Evolutionary conservation across 2,329 filamentous ascomycete genomes (phyloP).

Genomic region (Pseudocercospora cruenta): DNA sequence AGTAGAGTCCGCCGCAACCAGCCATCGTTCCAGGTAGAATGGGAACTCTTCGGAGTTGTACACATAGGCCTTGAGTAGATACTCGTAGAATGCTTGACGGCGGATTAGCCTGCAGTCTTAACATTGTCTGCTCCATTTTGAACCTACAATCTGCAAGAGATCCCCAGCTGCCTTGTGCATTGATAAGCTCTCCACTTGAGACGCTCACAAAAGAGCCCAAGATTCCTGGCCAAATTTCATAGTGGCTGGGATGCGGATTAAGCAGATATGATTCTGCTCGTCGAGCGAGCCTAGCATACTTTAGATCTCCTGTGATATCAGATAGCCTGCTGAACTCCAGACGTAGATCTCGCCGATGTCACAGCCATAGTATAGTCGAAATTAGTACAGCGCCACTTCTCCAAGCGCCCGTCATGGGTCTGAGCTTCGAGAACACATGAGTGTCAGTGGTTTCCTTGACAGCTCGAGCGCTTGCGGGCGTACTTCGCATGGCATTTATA

Average conservation of each 20-base stretch:
- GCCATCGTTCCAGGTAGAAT: constrained; percentile 36
- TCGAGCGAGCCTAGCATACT: constrained; percentile 28
- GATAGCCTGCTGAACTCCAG: constrained; percentile 33
- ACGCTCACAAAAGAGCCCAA: constrained; percentile 36
- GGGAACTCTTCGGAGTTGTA: constrained; percentile 36
- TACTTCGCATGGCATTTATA: too few species aligned
- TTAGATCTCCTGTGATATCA: constrained; percentile 32
- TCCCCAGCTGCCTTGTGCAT: constrained; percentile 38
- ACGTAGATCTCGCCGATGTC: too few species aligned
- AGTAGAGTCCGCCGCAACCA: constrained; percentile 36
- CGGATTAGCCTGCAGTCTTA: too few species aligned
- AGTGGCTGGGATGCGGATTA: constrained; percentile 22
- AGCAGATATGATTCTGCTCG: constrained; percentile 30
- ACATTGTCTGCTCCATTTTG: too few species aligned
- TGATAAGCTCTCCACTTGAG: constrained; percentile 32
- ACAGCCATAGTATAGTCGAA: too few species aligned
- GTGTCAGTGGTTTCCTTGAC: too few species aligned
- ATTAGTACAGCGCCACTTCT: too few species aligned
- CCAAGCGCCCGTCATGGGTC: too few species aligned
- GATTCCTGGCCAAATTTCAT: constrained; percentile 37
- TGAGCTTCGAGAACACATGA: too few species aligned
- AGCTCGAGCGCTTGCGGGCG: too few species aligned
- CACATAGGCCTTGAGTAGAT: constrained; percentile 41
- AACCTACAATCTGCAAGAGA: constrained; percentile 32
- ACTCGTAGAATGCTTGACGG: constrained; percentile 38